Evolutionary conservation across 2,329 filamentous ascomycete species (phyloP), one percentile per base, ranked within the genome.

Genomic region (Fusarium austroafricanum): DNA sequence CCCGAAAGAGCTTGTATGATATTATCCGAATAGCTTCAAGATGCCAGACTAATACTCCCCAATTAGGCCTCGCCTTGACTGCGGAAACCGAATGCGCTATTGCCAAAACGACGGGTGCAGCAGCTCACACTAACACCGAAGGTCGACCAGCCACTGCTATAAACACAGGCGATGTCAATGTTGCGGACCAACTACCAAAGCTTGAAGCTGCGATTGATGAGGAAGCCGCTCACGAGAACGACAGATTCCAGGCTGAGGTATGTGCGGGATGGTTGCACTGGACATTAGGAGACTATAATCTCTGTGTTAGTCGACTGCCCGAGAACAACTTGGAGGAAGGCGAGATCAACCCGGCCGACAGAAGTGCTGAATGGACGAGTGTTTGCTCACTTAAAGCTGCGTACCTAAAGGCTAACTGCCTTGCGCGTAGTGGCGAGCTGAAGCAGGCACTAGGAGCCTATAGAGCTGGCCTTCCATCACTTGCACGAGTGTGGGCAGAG

Each of bases 181-280:
- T 82, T 23, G 75, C 79, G 7, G 76, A 75, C 51, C 79, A 83
- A 20, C 75, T 87, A 20, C 83, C 86, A 3, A 83, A 83, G 66
- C 82, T 91, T 5, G 75, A 84, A 53, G 77, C 82, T 40, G 86
- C 84, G 17, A 87, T 92, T 70, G 87, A 89, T 9, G 82, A 83
- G 53, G 89, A 90, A 72, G 79, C 82, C 7, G 75, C 75, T 10
- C 79, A 83, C 67, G 77, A 79, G 14, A 85, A 90, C 75, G 89
- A 91, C 70, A 83, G 80, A 54, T 90, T 95, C 71, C 93, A 97
- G 79, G 94, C 93, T 31, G 90, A 89, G 63, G 89, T 96, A 51
- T 96, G 93, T 77, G 79, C 95, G 43, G 94, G 90, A 55, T 96
- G 94, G 92, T 83, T 97, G 72, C 89, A 96, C 75, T 97, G 92